Evolutionary conservation across 2,329 filamentous ascomycete species (phyloP).

Genomic region (Zalaria sp.): DNA sequence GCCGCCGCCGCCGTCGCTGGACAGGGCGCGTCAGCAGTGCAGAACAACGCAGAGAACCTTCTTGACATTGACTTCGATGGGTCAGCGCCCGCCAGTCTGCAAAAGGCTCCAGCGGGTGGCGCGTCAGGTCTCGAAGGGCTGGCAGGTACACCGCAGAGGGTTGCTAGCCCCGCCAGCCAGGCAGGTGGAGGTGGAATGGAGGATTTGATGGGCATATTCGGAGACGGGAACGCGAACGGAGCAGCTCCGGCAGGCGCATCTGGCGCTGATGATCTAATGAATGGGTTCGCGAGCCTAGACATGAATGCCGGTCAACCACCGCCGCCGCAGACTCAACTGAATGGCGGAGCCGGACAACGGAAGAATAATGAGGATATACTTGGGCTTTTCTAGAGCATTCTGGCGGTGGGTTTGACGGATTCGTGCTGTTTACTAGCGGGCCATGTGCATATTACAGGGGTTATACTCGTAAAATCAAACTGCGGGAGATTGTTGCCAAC

Average conservation of each 20-base stretch:
- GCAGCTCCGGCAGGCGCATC: constrained; percentile 18
- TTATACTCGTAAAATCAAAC: too few relatives aligned
- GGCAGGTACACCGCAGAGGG: constrained; percentile 53
- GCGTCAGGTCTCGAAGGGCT: constrained; percentile 38
- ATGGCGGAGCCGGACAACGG: constrained; percentile 31
- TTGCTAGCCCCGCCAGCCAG: constrained; percentile 46
- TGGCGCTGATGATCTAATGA: constrained; percentile 47
- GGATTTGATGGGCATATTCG: constrained; percentile 65
- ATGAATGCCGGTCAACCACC: constrained; percentile 52
- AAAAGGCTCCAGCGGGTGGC: constrained; percentile 43
- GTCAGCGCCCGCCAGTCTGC: constrained; percentile 74
- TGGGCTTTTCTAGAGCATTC: constrained; percentile 3
- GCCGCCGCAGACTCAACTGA: constrained; percentile 48
- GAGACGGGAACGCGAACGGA: constrained; percentile 24
- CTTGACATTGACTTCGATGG: constrained; percentile 95
- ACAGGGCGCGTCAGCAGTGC: constrained; percentile 31
- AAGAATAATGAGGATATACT: constrained; percentile 22
- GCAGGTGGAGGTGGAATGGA: constrained; percentile 46
- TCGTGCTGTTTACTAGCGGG: not conserved
- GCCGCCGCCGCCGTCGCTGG: constrained; percentile 51
- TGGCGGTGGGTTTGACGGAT: not conserved
- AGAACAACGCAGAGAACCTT: constrained; percentile 83
- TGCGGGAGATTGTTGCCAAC: too few relatives aligned
- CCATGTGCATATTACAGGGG: not conserved
- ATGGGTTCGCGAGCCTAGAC: constrained; percentile 72